These are phyloP conservation scores for Solanum boliviense DNA, from an alignment of 257 asterid genomes.

Conservation along the genomic window DNA sequence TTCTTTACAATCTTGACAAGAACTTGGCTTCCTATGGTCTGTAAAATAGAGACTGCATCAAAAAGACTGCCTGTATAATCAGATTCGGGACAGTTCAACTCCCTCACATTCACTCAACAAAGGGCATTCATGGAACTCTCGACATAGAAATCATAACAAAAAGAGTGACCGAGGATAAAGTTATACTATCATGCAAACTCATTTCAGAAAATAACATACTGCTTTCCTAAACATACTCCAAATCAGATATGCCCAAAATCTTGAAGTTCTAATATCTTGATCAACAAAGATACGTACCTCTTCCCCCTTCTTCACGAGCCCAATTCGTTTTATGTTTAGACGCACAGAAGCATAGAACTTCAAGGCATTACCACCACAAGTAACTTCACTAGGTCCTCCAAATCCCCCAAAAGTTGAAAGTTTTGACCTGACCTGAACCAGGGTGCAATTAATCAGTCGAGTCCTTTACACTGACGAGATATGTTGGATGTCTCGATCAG, in stretches of 20 bases:
- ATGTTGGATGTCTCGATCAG: not conserved
- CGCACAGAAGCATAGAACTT: constrained; percentile 96
- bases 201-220: not conserved
- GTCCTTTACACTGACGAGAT: not conserved
- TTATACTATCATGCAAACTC: not conserved
- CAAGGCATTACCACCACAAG: constrained; percentile 99
- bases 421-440: constrained; percentile 68
- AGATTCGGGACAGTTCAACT: not conserved
- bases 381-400: constrained; percentile 88
- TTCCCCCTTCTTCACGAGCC: constrained; percentile 78
- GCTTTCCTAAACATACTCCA: not conserved
- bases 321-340: constrained; percentile 71
- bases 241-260: not conserved
- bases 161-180: not conserved
- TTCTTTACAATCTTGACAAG: constrained; percentile 84
- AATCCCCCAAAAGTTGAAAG: constrained; percentile 65
- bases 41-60: constrained; percentile 1
- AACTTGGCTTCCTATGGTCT: constrained; percentile 81
- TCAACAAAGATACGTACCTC: constrained; percentile 38
- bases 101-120: not conserved
- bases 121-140: not conserved
- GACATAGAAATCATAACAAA: not conserved
- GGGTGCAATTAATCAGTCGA: constrained; percentile 5
- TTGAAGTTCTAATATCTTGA: not conserved
- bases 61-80: not conserved